Base-by-base conservation (phyloP, 805 yeast genomes). In the Metschnikowia vanudenii region DNA sequence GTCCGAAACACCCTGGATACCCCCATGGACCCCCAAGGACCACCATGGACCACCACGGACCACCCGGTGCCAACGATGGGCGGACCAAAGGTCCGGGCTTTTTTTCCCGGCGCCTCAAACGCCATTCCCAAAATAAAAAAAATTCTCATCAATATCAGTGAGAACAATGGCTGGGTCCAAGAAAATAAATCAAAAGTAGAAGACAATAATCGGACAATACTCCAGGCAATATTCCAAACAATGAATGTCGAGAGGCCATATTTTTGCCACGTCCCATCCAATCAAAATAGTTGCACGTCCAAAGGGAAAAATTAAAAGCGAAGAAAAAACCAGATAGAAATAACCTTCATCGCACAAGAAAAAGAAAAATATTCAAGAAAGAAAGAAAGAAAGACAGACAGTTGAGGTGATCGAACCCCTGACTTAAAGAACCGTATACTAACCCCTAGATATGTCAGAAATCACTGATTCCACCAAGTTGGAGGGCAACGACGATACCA, bases 401-500 rank as follows among this genome's bases (percentile, higher is more conserved):
- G n/a, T n/a, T n/a, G n/a, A n/a, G n/a, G n/a, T n/a, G n/a, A n/a
- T n/a, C n/a, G n/a, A n/a, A n/a, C n/a, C n/a, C n/a, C n/a, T n/a
- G n/a, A n/a, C n/a, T n/a, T n/a, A n/a, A n/a, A n/a, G n/a, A n/a
- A n/a, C n/a, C n/a, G n/a, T n/a, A 16, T 52, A 26, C 28, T 26
- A 26, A 26, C 28, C 28, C n/a, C 28, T 26, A 47, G 49, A 22
- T 56, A 68, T 71, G 76, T 70, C 75, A 51, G 71, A 67, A 53
- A 70, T 64, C 52, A 64, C 70, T 36, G 72, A 69, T 47, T 56
- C 70, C 37, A 41, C 43, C 45, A 71, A 71, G 55, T 62, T 70
- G 60, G 75, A 71, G 51, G 51, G 42, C 50, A 45, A 55, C 39
- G 67, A 65, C 14, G 67, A 60, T 31, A 50, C 42, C 49, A 33